Evolutionary conservation across 495 filamentous ascomycete genomes (phyloP).

Genomic region (Darksidea phi): DNA sequence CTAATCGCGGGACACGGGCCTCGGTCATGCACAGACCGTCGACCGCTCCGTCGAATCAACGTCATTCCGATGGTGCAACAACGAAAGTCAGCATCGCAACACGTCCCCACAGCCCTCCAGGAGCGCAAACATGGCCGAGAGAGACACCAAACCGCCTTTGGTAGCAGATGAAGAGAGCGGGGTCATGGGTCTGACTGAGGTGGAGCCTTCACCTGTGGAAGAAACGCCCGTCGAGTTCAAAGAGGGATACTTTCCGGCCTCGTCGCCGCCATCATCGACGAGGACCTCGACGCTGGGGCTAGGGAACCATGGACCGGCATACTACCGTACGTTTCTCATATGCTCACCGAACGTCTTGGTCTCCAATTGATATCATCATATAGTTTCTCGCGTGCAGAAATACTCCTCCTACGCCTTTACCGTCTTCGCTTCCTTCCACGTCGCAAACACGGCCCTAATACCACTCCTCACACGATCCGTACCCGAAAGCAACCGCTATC

Average conservation of each 20-base stretch:
- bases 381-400: constrained; percentile 76
- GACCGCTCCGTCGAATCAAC: constrained; percentile 10
- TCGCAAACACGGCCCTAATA: constrained; percentile 64
- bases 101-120: background rate
- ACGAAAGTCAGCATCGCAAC: constrained; percentile 11
- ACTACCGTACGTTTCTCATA: constrained; percentile 35
- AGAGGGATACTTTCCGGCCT: constrained; percentile 57
- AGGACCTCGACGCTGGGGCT: constrained; percentile 41
- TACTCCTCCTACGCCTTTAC: constrained; percentile 88
- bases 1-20: background rate
- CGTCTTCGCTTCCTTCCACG: constrained; percentile 72
- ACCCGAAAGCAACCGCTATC: constrained; percentile 54
- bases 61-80: constrained; percentile 7
- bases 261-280: constrained; percentile 20
- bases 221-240: constrained; percentile 52
- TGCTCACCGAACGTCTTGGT: too few relatives aligned
- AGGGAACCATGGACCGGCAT: constrained; percentile 39
- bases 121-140: constrained; percentile 9
- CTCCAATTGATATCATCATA: constrained; percentile 2
- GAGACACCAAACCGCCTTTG: background rate
- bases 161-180: constrained; percentile 28
- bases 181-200: constrained; percentile 63
- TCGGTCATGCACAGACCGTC: background rate
- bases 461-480: constrained; percentile 61
- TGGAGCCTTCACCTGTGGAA: constrained; percentile 82